Evolutionary conservation across 2,329 filamentous ascomycete species (phyloP).

Genomic region (Alternaria sp.): DNA sequence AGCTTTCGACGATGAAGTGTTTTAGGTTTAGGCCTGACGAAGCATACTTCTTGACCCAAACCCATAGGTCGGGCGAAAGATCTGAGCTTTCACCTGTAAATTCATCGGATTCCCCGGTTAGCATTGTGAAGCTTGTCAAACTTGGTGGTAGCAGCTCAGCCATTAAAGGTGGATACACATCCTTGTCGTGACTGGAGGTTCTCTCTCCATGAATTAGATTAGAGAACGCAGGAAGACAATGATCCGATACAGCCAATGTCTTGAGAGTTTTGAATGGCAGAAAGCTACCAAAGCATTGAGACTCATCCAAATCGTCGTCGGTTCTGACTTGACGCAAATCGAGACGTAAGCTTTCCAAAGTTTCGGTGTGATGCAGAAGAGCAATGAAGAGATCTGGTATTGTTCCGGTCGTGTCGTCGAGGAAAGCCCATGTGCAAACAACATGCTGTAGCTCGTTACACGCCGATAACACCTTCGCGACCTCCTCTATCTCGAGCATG

Average conservation of each 20-base stretch:
- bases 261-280: constrained; percentile 17
- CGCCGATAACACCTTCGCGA: constrained; percentile 14
- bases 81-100: neutral
- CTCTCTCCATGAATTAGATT: neutral
- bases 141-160: constrained; percentile 21
- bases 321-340: constrained; percentile 22
- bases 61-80: constrained; percentile 2
- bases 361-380: constrained; percentile 22
- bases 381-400: constrained; percentile 19
- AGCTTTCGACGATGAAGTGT: neutral
- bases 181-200: accelerated
- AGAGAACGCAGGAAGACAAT: constrained; percentile 11
- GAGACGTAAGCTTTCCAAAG: constrained; percentile 26
- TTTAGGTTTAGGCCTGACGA: neutral
- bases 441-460: constrained; percentile 34
- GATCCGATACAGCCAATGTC: constrained; percentile 23
- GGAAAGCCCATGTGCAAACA: constrained; percentile 30
- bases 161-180: neutral
- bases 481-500: constrained; percentile 15
- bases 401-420: neutral
- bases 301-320: neutral
- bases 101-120: neutral
- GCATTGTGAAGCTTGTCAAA: constrained; percentile 20
- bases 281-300: constrained; percentile 19
- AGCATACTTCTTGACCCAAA: constrained; percentile 16